phyloP scores from a whole-genome alignment of 176 grass and related monocot species.

The Juncus inflexus region DNA sequence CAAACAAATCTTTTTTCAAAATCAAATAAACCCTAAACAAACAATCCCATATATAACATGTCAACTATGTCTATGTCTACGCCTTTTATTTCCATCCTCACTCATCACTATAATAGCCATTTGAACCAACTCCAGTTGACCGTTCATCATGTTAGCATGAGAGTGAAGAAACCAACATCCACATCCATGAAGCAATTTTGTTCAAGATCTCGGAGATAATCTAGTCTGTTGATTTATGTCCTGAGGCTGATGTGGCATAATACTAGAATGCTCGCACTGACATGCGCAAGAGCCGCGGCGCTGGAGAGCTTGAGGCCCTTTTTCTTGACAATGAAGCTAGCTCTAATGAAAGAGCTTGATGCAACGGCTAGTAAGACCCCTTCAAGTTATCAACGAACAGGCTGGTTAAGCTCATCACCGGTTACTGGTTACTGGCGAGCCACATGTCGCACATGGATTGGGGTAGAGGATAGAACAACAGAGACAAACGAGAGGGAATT shows the following conservation, averaged over 20 bases:
- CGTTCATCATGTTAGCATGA: conserved; percentile 26
- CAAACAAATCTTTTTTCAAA: no score
- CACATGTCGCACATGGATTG: conserved; percentile 33
- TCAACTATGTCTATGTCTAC: conserved; percentile 51
- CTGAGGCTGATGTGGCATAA: conserved; percentile 10
- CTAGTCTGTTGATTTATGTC: background rate
- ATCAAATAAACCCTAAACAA: conserved; percentile 3
- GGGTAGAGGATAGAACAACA: conserved; percentile 3
- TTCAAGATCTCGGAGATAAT: background rate
- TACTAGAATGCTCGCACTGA: conserved; percentile 20
- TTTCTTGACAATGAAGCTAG: conserved; percentile 99
- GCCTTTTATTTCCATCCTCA: conserved; percentile 62
- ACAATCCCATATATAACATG: no score
- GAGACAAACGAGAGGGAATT: background rate
- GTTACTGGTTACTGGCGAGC: conserved; percentile 22
- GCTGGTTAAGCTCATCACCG: conserved; percentile 37
- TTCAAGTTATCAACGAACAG: conserved; percentile 72
- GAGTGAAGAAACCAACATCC: conserved; percentile 24
- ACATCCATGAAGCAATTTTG: conserved; percentile 2
- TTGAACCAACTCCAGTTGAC: no score
- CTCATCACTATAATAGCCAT: no score
- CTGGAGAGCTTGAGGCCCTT: conserved; percentile 84
- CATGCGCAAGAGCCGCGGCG: conserved; percentile 60
- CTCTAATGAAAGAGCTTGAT: conserved; percentile 89
- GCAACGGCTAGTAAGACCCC: conserved; percentile 74